Conservation (phyloP, 169 alveolate genomes). For the Eimeria necatrix region DNA sequence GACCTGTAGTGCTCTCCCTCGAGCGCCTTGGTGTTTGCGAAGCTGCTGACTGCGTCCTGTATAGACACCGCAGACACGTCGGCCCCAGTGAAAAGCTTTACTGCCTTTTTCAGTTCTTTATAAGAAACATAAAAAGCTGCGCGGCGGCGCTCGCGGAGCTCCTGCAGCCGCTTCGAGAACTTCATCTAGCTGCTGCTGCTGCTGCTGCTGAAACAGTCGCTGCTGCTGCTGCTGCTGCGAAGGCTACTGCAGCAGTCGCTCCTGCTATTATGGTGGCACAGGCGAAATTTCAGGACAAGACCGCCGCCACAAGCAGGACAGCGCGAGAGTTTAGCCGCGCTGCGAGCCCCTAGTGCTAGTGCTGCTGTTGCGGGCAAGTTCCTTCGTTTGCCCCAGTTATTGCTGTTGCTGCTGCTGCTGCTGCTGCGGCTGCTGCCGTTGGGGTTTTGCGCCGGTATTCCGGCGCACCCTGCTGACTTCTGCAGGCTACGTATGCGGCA, state of each 20-base stretch:
- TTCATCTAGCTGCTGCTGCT: constrained; percentile 83
- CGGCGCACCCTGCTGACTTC: no score
- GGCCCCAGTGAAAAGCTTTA: constrained; percentile 87
- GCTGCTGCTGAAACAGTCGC: background rate
- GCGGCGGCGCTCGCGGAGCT: constrained; percentile 84
- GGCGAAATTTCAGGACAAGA: background rate
- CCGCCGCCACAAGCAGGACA: background rate
- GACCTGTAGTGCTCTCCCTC: constrained; percentile 83
- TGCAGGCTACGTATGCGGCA: no score
- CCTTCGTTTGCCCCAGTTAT: background rate
- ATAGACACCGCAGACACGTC: constrained; percentile 87
- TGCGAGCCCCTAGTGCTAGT: background rate
- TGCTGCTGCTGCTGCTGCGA: constrained; percentile 7
- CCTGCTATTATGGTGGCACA: background rate
- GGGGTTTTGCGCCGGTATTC: background rate
- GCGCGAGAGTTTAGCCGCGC: background rate
- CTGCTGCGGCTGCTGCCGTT: background rate
- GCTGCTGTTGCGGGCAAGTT: constrained; percentile 16
- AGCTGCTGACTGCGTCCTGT: constrained; percentile 85
- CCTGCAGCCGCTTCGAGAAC: constrained; percentile 86
- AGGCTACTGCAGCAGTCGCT: background rate
- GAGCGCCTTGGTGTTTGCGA: constrained; percentile 86
- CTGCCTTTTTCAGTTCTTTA: constrained; percentile 87
- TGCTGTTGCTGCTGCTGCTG: constrained; percentile 38
- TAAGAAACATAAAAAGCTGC: constrained; percentile 86